Conservation (phyloP, 2,329 filamentous ascomycete species). For the Fusarium pseudoanthophilum region DNA sequence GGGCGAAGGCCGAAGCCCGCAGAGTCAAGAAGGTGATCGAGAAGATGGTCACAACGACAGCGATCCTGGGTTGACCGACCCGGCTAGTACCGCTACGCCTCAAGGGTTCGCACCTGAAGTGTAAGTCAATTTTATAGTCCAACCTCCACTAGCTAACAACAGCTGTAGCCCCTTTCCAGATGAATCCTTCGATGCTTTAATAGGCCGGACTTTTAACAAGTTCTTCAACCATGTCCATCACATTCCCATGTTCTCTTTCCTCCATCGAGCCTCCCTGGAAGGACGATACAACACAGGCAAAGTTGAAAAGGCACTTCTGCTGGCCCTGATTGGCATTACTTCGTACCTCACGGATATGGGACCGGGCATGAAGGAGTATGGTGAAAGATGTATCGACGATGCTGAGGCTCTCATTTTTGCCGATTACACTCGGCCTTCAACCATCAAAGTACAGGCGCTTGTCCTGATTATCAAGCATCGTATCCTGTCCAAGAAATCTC, state of each 20-base stretch:
- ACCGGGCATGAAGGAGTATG: conserved; percentile 62
- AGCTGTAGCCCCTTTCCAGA: conserved; percentile 50
- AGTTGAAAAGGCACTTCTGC: conserved; percentile 64
- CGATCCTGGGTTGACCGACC: conserved; percentile 51
- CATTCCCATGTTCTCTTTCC: conserved; percentile 67
- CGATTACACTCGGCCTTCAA: conserved; percentile 65
- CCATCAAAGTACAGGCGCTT: conserved; percentile 64
- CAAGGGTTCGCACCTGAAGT: conserved; percentile 49
- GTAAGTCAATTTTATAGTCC: conserved; percentile 41
- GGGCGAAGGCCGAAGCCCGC: conserved; percentile 46
- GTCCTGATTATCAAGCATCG: conserved; percentile 58
- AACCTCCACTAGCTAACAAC: conserved; percentile 31
- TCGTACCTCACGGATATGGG: conserved; percentile 66
- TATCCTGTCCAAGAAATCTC: conserved; percentile 56
- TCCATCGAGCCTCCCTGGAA: conserved; percentile 69
- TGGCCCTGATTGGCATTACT: conserved; percentile 66
- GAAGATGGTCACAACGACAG: conserved; percentile 50
- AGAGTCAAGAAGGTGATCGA: conserved; percentile 50
- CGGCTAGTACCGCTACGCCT: conserved; percentile 48
- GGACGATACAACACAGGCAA: conserved; percentile 67
- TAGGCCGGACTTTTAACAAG: conserved; percentile 64
- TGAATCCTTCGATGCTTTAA: conserved; percentile 60
- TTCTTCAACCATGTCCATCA: conserved; percentile 70
- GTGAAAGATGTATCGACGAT: conserved; percentile 64
- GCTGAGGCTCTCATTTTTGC: conserved; percentile 63